Evolutionary conservation across 495 filamentous ascomycete genomes (phyloP), one percentile per base, ranked within the genome.

Genomic region (Penicillium maclennaniae): DNA sequence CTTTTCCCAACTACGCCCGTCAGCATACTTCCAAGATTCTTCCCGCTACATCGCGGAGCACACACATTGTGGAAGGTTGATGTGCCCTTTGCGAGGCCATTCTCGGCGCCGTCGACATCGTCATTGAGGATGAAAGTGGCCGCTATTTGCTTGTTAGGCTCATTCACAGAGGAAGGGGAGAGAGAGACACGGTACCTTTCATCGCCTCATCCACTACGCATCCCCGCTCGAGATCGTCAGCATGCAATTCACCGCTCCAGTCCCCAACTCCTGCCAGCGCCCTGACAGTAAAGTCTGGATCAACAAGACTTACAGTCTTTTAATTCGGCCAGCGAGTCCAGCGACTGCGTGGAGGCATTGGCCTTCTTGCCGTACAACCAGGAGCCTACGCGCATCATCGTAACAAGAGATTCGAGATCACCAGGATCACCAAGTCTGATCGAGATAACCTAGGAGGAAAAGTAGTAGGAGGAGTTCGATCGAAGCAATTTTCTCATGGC

Each of bases 31-130:
- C 41, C 31, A 12, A 34, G 31, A 17, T 20, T 20, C 14, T 17
- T 23, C 14, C 16, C 37, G 19, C 41, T 50, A 56, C 50, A 41
- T 59, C 45, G 60, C 47, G 45, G 20, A 45, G 38, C 54, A 68
- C 73, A 31, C 65, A 88, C 85, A 71, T 84, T 83, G 66, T 98
- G 93, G 65, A 91, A 97, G n/a, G 91, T 81, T n/a, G 93, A 97
- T 43, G 78, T 72, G 16, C 87, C 85, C 58, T 83, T 79, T 26
- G 79, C 80, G 16, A 97, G 77, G 34, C 80, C 81, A 53, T 73
- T 78, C 68, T 97, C 92, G 2, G 93, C 93, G 27, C 81, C 84
- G 39, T 89, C 88, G 50, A 97, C 87, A 70, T 97, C 92, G 70
- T 98, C 93, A 64, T 93, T 88, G 76, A 98, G 90, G 61, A 98